Evolutionary conservation across 2,329 filamentous ascomycete genomes (phyloP).

Genomic region (Nigrospora oryzae): DNA sequence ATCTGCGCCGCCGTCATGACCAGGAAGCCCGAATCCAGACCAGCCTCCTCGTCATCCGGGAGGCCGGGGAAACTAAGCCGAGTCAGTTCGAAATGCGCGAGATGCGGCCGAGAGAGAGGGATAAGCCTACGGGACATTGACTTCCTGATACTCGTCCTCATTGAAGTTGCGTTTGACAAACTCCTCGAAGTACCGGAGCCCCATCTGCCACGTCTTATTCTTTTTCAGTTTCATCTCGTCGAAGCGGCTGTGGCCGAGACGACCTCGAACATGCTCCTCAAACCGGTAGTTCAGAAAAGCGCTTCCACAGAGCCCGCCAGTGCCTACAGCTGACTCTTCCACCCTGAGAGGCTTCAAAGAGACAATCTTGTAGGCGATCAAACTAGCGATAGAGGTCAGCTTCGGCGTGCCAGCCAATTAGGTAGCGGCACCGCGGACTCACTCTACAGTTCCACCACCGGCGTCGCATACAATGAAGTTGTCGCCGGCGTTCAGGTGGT

Average conservation of each 20-base stretch:
- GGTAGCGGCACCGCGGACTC: conserved; percentile 15
- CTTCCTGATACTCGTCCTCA: conserved; percentile 67
- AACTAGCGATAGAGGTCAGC: conserved; percentile 23
- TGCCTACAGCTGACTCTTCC: conserved; percentile 73
- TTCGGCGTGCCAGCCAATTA: no score
- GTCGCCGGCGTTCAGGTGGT: conserved; percentile 60
- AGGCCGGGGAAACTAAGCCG: conserved; percentile 56
- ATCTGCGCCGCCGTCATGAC: conserved; percentile 62
- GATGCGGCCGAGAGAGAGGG: background rate
- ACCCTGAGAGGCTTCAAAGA: conserved; percentile 63
- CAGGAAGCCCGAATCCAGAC: conserved; percentile 68
- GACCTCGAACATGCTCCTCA: conserved; percentile 63
- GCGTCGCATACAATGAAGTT: conserved; percentile 57
- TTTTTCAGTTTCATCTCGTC: conserved; percentile 72
- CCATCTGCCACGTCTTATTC: conserved; percentile 73
- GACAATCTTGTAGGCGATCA: conserved; percentile 76
- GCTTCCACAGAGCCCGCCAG: conserved; percentile 68
- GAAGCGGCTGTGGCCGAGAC: conserved; percentile 60
- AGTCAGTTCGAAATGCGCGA: no score
- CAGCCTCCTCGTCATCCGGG: conserved; percentile 66
- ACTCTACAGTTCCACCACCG: conserved; percentile 61
- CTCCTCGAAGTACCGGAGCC: conserved; percentile 71
- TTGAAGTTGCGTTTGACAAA: conserved; percentile 81
- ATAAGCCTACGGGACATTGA: conserved; percentile 59
- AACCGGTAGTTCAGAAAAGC: conserved; percentile 76